Conservation (phyloP, 371 early-diverging fungal species). For the Mucor sp. region DNA sequence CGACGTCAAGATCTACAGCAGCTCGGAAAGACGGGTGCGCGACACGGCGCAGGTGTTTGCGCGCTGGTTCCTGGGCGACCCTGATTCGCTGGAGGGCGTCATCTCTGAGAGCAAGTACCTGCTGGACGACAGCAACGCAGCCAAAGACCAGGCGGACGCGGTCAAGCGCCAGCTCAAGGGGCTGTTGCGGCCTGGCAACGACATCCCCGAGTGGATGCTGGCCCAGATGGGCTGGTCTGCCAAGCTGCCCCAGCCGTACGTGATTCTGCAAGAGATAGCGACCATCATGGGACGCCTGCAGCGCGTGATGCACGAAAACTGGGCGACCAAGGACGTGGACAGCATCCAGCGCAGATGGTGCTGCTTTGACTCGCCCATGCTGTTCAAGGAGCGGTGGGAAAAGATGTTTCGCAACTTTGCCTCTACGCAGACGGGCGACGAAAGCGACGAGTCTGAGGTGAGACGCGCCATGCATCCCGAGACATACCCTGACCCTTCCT, state of each 20-base stretch:
- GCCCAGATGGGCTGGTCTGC: slow-evolving; percentile 55
- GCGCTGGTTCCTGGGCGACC: slow-evolving; percentile 68
- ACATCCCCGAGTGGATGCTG: slow-evolving; percentile 41
- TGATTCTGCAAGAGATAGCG: slow-evolving; percentile 71
- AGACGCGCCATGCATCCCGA: slow-evolving; percentile 21
- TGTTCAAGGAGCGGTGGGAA: slow-evolving; percentile 94
- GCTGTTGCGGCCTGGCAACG: slow-evolving; percentile 56
- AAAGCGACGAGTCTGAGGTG: slow-evolving; percentile 18
- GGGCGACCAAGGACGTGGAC: slow-evolving; percentile 58
- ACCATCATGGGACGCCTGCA: slow-evolving; percentile 69
- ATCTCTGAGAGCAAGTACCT: slow-evolving; percentile 83
- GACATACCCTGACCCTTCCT: slow-evolving; percentile 73
- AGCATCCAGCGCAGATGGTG: slow-evolving; percentile 75
- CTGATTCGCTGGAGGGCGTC: slow-evolving; percentile 57
- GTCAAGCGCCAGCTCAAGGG: slow-evolving; percentile 76
- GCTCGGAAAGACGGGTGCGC: slow-evolving; percentile 88
- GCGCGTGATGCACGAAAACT: slow-evolving; percentile 78
- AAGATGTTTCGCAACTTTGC: slow-evolving; percentile 90
- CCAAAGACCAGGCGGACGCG: slow-evolving; percentile 90
- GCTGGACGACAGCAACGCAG: slow-evolving; percentile 93
- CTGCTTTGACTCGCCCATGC: slow-evolving; percentile 72
- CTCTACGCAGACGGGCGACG: slow-evolving; percentile 5
- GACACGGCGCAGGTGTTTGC: slow-evolving; percentile 88
- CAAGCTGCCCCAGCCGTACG: slow-evolving; percentile 65
- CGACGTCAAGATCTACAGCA: slow-evolving; percentile 85